Percentiles rank a stretch among this genome's conserved stretches.
Evolutionary conservation across 345 rosid genomes (phyloP).

Genomic region (Salix exigua): DNA sequence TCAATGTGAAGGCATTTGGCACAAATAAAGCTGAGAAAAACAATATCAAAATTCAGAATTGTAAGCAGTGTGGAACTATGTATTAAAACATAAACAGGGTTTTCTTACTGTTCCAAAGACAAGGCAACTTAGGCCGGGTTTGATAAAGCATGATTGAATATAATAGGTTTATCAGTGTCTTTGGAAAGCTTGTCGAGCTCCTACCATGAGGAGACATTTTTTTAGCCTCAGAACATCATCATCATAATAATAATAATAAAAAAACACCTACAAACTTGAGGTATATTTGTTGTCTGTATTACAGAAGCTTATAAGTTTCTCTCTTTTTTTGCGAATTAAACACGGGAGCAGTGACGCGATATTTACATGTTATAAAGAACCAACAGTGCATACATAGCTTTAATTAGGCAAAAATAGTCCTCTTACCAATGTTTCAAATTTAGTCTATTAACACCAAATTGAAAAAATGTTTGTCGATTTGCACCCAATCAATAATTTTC

Average conservation of each 20-base stretch:
- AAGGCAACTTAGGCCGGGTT: not conserved
- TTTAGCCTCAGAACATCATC: not conserved
- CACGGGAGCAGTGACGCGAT: not conserved
- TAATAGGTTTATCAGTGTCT: not conserved
- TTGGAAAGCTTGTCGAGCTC: not conserved
- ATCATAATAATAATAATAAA: no score
- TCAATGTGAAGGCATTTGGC: not conserved
- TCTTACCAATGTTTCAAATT: not conserved
- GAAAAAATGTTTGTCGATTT: not conserved
- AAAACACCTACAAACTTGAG: not conserved
- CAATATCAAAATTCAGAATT: not conserved
- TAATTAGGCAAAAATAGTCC: not conserved
- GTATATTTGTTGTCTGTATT: not conserved
- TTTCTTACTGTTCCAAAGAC: not conserved
- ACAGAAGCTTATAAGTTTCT: not conserved
- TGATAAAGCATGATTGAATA: not conserved
- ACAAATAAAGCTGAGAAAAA: not conserved
- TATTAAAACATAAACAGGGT: not conserved
- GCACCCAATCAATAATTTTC: not conserved
- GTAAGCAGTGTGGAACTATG: not conserved
- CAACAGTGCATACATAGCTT: not conserved
- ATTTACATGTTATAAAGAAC: not conserved
- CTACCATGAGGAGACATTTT: not conserved
- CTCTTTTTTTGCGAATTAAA: not conserved
- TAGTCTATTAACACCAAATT: not conserved